These are phyloP conservation scores for Isoetes taiwanensis DNA, from an alignment of 75 land plant species.

Conservation along the genomic window DNA sequence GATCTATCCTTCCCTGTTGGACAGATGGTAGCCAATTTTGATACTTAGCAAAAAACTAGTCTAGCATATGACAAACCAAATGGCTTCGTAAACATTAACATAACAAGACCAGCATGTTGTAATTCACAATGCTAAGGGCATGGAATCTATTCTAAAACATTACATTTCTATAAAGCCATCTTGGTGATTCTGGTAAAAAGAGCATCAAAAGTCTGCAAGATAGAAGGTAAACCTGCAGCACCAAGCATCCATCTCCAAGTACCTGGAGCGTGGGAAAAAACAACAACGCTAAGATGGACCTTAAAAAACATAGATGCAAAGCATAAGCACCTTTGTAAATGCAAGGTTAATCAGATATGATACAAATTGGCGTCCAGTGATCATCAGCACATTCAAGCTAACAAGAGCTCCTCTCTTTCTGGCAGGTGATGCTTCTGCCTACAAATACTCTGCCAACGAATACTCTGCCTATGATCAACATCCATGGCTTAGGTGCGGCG, in stretches of 20 bases:
- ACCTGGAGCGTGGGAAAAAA: neutral
- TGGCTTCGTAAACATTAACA: neutral
- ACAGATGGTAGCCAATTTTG: too few relatives aligned
- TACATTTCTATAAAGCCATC: neutral
- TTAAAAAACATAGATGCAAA: neutral
- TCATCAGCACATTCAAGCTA: constrained; percentile 3
- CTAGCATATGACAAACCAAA: neutral
- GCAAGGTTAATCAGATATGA: neutral
- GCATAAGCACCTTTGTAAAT: neutral
- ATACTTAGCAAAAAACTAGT: too few relatives aligned
- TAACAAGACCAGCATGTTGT: neutral
- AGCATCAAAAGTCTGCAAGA: neutral
- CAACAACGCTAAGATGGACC: too few relatives aligned
- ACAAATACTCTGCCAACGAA: too few relatives aligned
- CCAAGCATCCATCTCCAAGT: constrained; percentile 7
- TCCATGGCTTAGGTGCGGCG: too few relatives aligned
- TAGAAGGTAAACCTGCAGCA: neutral
- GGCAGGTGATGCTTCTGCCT: constrained; percentile 3
- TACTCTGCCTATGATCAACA: too few relatives aligned
- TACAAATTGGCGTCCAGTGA: neutral
- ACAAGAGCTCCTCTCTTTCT: neutral
- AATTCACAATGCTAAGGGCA: neutral
- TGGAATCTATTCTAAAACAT: neutral
- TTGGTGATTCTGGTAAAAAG: constrained; percentile 1
- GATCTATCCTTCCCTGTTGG: neutral